Evolutionary conservation across 2,329 filamentous ascomycete species (phyloP), one percentile per base, ranked within the genome.

Genomic region (Paraphoma chrysanthemicola): DNA sequence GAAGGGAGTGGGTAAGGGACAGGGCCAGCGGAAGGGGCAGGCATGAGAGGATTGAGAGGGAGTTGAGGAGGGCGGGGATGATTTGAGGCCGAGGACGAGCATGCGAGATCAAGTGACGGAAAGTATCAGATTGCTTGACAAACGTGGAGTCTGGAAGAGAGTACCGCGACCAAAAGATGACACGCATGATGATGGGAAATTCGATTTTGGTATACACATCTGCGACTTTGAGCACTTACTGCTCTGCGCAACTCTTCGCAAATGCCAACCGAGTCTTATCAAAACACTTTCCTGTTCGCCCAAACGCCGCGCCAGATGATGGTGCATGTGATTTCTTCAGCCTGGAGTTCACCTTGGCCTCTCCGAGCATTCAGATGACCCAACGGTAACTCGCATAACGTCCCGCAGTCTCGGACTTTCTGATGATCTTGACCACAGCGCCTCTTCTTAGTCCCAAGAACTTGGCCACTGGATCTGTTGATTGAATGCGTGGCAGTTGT

Each of bases 351-450:
- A 29, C 5, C 10, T 33, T 29, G 6, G 28, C 33, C 18, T 38
- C 16, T 14, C 30, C 31, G 10, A 33, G 10, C 17, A 16, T 10
- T 73, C 66, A 77, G 59, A 83, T 82, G 43, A 76, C 85, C 86
- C 86, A 89, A 69, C 94, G 84, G 80, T 99, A 99, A 86, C 92
- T 97, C 47, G 95, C 95, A 80, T 99, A 99, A 51, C 95, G 86
- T 59, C 95, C 95, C 12, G 95, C 95, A 53, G 95, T 99, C 83
- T 98, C 95, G 73, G 90, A 93, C 77, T 90, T 93, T 64, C 95
- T 85, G 71, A 99, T 97, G 70, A 99, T 99, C 86, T 99, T 99
- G 71, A 99, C 95, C 3, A 99, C 93, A 79, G 97, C 91, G 3
- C 93, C 93, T 74, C 93, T 86, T 82, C 91, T 90, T 60, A 99